Evolutionary conservation across 139 green algal genomes (phyloP), one percentile per base, ranked within the genome.

Genomic region (Haematococcus sp.): DNA sequence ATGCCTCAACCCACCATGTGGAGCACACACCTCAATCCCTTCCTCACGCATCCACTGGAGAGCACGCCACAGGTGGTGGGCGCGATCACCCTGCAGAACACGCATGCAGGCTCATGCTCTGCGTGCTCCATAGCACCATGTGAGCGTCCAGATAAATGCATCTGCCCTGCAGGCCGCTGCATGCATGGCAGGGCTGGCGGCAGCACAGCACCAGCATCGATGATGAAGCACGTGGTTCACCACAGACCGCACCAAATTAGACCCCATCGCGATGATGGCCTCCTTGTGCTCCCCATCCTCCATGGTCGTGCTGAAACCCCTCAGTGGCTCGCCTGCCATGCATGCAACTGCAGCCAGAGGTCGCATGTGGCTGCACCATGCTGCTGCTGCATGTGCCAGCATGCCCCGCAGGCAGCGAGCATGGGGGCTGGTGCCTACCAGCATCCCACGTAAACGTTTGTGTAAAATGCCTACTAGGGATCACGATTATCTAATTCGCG

Each of bases 221-320:
- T n/a, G n/a, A n/a, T n/a, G n/a, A n/a, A n/a, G n/a, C n/a, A n/a
- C 34, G 16, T 70, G 63, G 13, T 13, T 70, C 63, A 28, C 4
- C 35, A 70, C 52, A 64, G 3, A 35, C 25, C 69, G 19, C 69
- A 88, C 84, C 82, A 88, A 68, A 60, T 90, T 90, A 34, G 73
- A 75, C 0, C 85, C 85, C 16, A 90, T 32, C 0, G 85, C 85
- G 25, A 90, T 81, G 13, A 90, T 83, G 1, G 85, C 82, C 55
- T 88, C 84, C 22, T 19, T 52, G 19, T 61, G 58, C 34, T 33
- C 11, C 23, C 58, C 23, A 3, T 65, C n/a, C 58, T 65, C 11
- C n/a, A 28, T 65, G 58, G 23, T 65, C 3, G n/a, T 40, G 58
- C 58, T 65, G 40, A 49, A 49, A 19, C 40, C 40, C 11, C 40